Evolutionary conservation across 768 basidiomycete species (phyloP).

Genomic region (Pulveroboletus ravenelii): DNA sequence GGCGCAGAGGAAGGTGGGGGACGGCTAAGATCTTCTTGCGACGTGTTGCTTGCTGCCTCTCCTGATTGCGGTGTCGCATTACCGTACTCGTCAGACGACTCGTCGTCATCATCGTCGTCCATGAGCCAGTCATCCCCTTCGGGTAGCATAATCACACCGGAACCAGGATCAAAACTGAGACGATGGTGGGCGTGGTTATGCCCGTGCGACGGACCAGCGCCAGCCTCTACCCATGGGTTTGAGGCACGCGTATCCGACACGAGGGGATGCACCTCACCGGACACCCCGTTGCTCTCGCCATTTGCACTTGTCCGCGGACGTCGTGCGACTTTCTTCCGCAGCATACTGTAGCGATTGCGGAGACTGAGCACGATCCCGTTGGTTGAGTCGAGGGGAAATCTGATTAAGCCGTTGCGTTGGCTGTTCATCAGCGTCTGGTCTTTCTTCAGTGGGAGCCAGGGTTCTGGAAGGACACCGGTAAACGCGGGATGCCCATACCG

Average conservation of each 20-base stretch:
- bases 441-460: slow-evolving; percentile 91
- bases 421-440: slow-evolving; percentile 70
- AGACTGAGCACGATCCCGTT: slow-evolving; percentile 81
- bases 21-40: slow-evolving; percentile 25
- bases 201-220: slow-evolving; percentile 15
- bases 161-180: slow-evolving; percentile 79
- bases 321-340: slow-evolving; percentile 34
- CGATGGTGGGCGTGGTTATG: slow-evolving; percentile 43
- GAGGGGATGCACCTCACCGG: slow-evolving; percentile 19
- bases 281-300: slow-evolving; percentile 1
- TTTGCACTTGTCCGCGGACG: slow-evolving; percentile 3
- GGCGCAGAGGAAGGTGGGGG: slow-evolving; percentile 18
- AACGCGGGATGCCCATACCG: slow-evolving; percentile 95
- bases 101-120: slow-evolving; percentile 40
- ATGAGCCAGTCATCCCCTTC: slow-evolving; percentile 63
- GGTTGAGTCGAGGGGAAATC: slow-evolving; percentile 37
- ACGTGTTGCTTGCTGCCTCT: slow-evolving; percentile 10
- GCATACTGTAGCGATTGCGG: slow-evolving; percentile 61
- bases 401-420: slow-evolving; percentile 30
- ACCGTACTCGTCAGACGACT: slow-evolving; percentile 43
- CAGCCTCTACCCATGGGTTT: slow-evolving; percentile 64
- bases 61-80: slow-evolving; percentile 23
- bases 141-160: slow-evolving; percentile 85
- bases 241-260: slow-evolving; percentile 24
- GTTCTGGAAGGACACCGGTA: slow-evolving; percentile 87